A percentile compares a stretch with the other conserved stretches of the same genome.
phyloP scores from a whole-genome alignment of 1,139 yeast species.

The Starmera stellimalicola region DNA sequence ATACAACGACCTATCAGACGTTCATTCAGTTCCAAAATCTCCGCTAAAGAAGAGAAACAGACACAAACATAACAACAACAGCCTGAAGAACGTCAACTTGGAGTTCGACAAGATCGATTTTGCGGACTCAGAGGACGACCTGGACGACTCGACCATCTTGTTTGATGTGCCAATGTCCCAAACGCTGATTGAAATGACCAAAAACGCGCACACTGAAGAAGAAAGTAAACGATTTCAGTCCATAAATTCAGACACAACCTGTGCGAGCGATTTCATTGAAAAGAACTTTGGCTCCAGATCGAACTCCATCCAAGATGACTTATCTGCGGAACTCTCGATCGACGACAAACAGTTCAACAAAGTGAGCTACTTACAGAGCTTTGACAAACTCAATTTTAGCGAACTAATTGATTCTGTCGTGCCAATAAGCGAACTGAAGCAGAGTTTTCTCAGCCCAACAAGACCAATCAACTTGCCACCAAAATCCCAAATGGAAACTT shows the following conservation, averaged over 20 bases:
- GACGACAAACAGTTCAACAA: neutral
- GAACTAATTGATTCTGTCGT: neutral
- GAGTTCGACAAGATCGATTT: conserved; percentile 2
- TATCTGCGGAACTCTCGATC: conserved; percentile 24
- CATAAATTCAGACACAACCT: conserved; percentile 27
- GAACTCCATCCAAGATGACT: conserved; percentile 29
- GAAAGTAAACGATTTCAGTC: conserved; percentile 19
- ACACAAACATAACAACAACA: neutral
- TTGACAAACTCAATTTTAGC: neutral
- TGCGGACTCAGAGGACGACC: conserved; percentile 42
- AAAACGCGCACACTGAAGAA: conserved; percentile 9
- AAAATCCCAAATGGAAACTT: conserved; percentile 43
- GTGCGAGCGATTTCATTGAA: conserved; percentile 25
- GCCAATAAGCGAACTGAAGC: conserved; percentile 19
- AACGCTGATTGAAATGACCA: conserved; percentile 22
- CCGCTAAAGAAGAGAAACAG: neutral
- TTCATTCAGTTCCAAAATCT: too few species aligned
- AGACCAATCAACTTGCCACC: conserved; percentile 66
- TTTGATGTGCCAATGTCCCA: conserved; percentile 60
- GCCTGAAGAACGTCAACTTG: neutral
- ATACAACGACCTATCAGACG: neutral
- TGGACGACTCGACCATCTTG: conserved; percentile 37
- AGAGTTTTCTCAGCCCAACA: conserved; percentile 36
- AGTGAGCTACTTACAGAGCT: neutral
- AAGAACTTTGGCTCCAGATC: conserved; percentile 11